phyloP scores from a whole-genome alignment of 129 eudicot species.

The Pseudognaphalium luteoalbum region DNA sequence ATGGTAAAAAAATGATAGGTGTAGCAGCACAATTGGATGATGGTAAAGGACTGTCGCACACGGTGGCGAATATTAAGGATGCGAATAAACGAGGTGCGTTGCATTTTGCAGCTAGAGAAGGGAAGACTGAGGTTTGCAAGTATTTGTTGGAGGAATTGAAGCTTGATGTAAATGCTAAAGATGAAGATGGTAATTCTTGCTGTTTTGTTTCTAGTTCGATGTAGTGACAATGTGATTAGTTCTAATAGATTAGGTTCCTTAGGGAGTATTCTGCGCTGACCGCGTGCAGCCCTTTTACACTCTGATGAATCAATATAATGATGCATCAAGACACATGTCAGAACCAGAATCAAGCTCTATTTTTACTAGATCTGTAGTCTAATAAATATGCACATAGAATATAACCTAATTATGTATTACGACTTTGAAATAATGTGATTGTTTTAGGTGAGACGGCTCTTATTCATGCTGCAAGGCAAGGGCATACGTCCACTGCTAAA shows the following conservation, averaged over 20 bases:
- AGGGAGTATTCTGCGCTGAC: no score
- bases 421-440: neutral
- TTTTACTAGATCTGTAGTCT: no score
- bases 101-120: constrained; percentile 97
- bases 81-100: constrained; percentile 90
- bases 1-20: constrained; percentile 37
- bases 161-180: constrained; percentile 68
- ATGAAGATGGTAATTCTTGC: constrained; percentile 67
- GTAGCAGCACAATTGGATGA: constrained; percentile 74
- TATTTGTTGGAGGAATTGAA: constrained; percentile 85
- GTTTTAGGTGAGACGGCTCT: constrained; percentile 87
- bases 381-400: no score
- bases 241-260: no score
- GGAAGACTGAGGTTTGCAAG: constrained; percentile 84
- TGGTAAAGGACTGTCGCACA: constrained; percentile 75
- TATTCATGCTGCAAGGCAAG: constrained; percentile 92
- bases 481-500: constrained; percentile 72
- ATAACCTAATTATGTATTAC: no score
- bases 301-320: no score
- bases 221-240: neutral
- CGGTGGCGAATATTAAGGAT: constrained; percentile 79
- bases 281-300: no score
- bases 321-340: no score
- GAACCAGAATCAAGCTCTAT: no score
- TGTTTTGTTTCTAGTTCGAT: neutral